Evolutionary conservation across 179 eudicot species (phyloP).

Genomic region (Sideroxylon spinosum): DNA sequence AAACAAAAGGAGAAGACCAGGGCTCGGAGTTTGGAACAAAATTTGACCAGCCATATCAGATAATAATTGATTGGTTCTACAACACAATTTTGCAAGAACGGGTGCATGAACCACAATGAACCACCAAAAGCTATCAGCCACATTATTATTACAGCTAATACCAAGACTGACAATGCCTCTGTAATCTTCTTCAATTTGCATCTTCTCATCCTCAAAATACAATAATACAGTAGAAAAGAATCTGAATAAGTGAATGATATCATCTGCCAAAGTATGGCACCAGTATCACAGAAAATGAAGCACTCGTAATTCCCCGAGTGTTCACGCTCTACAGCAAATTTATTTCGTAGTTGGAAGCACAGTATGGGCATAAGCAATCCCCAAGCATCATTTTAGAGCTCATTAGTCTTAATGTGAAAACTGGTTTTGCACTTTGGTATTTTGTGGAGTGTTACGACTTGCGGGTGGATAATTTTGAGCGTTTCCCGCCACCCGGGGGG

Average conservation of each 20-base stretch:
- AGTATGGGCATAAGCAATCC: too few species aligned
- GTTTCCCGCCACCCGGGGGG: too few species aligned
- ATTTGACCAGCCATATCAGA: not conserved
- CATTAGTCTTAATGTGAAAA: too few species aligned
- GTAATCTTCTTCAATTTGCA: constrained; percentile 1
- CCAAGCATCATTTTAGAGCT: too few species aligned
- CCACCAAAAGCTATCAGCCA: not conserved
- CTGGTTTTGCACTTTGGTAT: too few species aligned
- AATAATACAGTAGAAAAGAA: not conserved
- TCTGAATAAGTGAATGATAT: not conserved
- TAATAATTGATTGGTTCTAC: not conserved
- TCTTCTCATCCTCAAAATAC: not conserved
- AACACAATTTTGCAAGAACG: not conserved
- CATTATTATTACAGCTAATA: not conserved
- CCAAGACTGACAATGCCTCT: not conserved
- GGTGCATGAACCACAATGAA: not conserved
- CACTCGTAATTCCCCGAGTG: not conserved
- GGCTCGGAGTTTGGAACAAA: not conserved
- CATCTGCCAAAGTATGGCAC: constrained; percentile 1
- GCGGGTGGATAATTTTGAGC: too few species aligned
- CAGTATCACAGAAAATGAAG: not conserved
- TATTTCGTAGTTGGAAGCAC: too few species aligned
- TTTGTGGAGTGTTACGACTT: too few species aligned
- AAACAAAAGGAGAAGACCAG: not conserved
- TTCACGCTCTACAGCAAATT: not conserved